Percentiles rank a stretch among this genome's conserved stretches.
These are phyloP conservation scores for Boletus insuetus DNA, from an alignment of 768 basidiomycete species.

Conservation along the genomic window DNA sequence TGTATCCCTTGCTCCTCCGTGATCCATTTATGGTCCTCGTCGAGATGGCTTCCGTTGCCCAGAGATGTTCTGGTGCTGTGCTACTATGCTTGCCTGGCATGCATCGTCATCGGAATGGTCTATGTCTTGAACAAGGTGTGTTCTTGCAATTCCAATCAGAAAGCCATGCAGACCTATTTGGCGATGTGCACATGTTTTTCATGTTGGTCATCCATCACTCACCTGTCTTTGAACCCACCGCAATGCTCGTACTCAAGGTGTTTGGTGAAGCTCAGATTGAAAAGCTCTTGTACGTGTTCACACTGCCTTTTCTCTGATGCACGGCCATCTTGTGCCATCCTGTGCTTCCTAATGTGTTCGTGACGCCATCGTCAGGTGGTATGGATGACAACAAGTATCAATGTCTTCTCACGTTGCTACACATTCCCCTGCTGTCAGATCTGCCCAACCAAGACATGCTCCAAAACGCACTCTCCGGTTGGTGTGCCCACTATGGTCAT, in stretches of 20 bases:
- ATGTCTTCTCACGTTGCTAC: constrained; percentile 70
- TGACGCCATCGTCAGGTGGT: constrained; percentile 38
- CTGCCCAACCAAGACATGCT: constrained; percentile 81
- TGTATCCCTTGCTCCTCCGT: too few relatives aligned
- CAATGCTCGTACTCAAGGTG: constrained; percentile 72
- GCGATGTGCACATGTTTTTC: constrained; percentile 84
- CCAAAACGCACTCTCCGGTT: too few relatives aligned
- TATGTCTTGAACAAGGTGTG: constrained; percentile 75
- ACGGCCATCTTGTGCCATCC: constrained; percentile 83
- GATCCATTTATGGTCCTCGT: constrained; percentile 89
- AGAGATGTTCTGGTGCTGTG: constrained; percentile 80
- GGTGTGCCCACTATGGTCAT: constrained; percentile 79
- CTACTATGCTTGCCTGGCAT: constrained; percentile 88
- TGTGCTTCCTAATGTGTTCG: constrained; percentile 62
- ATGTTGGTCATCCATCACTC: constrained; percentile 87
- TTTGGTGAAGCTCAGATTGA: constrained; percentile 85
- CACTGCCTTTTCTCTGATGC: constrained; percentile 87
- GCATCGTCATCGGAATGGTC: constrained; percentile 83
- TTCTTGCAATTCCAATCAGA: constrained; percentile 46
- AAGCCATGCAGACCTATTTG: constrained; percentile 71
- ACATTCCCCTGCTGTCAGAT: constrained; percentile 75
- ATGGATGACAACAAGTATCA: constrained; percentile 67
- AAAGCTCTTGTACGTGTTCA: constrained; percentile 82
- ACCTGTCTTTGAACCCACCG: too few relatives aligned
- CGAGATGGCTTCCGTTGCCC: constrained; percentile 90